Percentiles rank a stretch among this genome's conserved stretches.
Conservation (phyloP, 768 basidiomycete species). For the Podaxis sp. region DNA sequence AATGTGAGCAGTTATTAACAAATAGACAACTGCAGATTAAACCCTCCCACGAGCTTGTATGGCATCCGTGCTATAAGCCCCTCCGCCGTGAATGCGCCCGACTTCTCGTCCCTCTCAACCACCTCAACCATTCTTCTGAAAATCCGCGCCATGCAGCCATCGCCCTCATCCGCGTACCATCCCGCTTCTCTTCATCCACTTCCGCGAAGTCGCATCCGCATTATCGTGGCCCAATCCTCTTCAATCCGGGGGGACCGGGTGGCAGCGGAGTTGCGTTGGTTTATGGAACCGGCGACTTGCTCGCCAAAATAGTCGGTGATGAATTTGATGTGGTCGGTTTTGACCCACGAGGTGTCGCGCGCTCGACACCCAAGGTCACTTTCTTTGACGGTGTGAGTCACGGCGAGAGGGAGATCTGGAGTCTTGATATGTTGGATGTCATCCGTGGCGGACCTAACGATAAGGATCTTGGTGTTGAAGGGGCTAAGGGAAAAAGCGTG, state of each 20-base stretch:
- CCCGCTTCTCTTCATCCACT: constrained; percentile 16
- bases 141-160: constrained; percentile 37
- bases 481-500: constrained; percentile 18
- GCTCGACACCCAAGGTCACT: constrained; percentile 32
- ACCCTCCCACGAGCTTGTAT: constrained; percentile 16
- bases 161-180: constrained; percentile 41
- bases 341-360: constrained; percentile 43
- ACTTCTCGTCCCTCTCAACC: constrained; percentile 14
- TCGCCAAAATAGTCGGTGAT: constrained; percentile 37
- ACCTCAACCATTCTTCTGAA: constrained; percentile 41
- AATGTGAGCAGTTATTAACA: background rate
- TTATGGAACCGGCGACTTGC: constrained; percentile 19
- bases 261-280: constrained; percentile 39
- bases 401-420: background rate
- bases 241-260: constrained; percentile 52
- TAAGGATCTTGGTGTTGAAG: background rate
- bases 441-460: constrained; percentile 24
- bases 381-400: constrained; percentile 30
- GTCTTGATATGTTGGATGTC: constrained; percentile 18
- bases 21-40: constrained; percentile 3
- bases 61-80: constrained; percentile 17
- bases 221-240: constrained; percentile 44
- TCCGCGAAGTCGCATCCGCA: background rate
- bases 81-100: constrained; percentile 18
- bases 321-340: constrained; percentile 47